Conservation (phyloP, 1,284 basidiomycete species). For the Cutaneotrichosporon curvatum region DNA sequence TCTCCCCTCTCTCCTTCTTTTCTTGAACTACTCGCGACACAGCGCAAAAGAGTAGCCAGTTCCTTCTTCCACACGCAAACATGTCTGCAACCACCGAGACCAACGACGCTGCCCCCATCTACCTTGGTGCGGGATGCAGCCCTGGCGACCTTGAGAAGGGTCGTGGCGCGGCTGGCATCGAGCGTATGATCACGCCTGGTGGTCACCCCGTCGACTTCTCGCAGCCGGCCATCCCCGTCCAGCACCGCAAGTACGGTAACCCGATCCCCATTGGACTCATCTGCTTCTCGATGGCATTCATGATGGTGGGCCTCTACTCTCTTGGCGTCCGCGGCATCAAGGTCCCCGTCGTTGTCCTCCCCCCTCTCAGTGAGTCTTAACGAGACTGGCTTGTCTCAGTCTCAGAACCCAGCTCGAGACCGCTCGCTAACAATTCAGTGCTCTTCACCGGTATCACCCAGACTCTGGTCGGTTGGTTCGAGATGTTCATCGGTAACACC, state of each 20-base stretch:
- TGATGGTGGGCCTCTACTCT: slow-evolving; percentile 13
- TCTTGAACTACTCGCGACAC: too few relatives aligned
- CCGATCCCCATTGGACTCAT: slow-evolving; percentile 17
- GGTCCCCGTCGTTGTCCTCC: slow-evolving; percentile 6
- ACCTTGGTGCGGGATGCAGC: slow-evolving; percentile 9
- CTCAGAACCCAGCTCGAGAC: too few relatives aligned
- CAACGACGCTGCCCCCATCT: slow-evolving; percentile 5
- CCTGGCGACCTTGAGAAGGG: slow-evolving; percentile 15
- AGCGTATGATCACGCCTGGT: slow-evolving; percentile 17
- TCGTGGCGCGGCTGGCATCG: slow-evolving; percentile 2
- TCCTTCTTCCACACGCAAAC: neutral
- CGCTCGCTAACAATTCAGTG: slow-evolving; percentile 4
- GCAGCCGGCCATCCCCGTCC: slow-evolving; percentile 19
- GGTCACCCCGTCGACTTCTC: slow-evolving; percentile 22
- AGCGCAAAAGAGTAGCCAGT: too few relatives aligned
- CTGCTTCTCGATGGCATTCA: slow-evolving; percentile 7
- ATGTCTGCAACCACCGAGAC: neutral
- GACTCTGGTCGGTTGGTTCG: slow-evolving; percentile 17
- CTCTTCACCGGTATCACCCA: slow-evolving; percentile 17
- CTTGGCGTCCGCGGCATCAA: slow-evolving; percentile 12
- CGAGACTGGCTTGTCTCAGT: too few relatives aligned
- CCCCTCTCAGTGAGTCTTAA: slow-evolving; percentile 6
- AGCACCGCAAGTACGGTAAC: slow-evolving; percentile 22
- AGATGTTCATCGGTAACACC: slow-evolving; percentile 22
- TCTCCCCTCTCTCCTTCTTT: too few relatives aligned